phyloP scores from a whole-genome alignment of 2,329 filamentous ascomycete species.

The Cladosporium sp. region DNA sequence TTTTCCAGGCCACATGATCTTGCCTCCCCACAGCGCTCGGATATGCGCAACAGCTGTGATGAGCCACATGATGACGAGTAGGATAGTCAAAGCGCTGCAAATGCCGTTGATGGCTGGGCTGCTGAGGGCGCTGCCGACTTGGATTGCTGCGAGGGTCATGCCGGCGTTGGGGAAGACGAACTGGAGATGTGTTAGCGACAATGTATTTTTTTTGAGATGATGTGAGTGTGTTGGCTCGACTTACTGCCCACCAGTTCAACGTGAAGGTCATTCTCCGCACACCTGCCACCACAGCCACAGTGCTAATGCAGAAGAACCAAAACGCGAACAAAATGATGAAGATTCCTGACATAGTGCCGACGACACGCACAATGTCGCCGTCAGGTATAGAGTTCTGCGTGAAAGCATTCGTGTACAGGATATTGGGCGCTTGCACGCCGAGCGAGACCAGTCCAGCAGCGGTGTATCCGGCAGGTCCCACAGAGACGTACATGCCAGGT shows the following conservation, averaged over 20 bases:
- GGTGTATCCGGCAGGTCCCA: slow-evolving; percentile 45
- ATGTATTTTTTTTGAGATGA: no score
- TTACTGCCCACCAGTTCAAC: slow-evolving; percentile 56
- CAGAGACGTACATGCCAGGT: slow-evolving; percentile 56
- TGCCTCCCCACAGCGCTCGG: slow-evolving; percentile 51
- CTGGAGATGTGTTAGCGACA: not conserved
- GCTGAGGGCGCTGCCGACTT: slow-evolving; percentile 53
- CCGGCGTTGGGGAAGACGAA: slow-evolving; percentile 69
- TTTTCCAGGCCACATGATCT: slow-evolving; percentile 61
- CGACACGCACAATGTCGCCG: slow-evolving; percentile 27
- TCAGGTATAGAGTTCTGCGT: slow-evolving; percentile 26
- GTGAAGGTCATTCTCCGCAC: slow-evolving; percentile 41
- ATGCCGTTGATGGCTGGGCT: slow-evolving; percentile 57
- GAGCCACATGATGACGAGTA: slow-evolving; percentile 58
- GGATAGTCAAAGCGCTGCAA: slow-evolving; percentile 57
- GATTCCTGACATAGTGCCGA: slow-evolving; percentile 39
- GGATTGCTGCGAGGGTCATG: slow-evolving; percentile 61
- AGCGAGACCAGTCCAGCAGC: slow-evolving; percentile 33
- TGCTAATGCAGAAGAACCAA: slow-evolving; percentile 46
- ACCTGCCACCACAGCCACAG: slow-evolving; percentile 26
- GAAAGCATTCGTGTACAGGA: slow-evolving; percentile 15
- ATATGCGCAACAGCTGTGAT: slow-evolving; percentile 55
- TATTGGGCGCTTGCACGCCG: slow-evolving; percentile 16
- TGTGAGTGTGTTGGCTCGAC: not conserved
- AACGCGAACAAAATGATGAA: slow-evolving; percentile 54